These are phyloP conservation scores for Boletus pseudopeckii DNA, from an alignment of 768 basidiomycete species.

Conservation along the genomic window DNA sequence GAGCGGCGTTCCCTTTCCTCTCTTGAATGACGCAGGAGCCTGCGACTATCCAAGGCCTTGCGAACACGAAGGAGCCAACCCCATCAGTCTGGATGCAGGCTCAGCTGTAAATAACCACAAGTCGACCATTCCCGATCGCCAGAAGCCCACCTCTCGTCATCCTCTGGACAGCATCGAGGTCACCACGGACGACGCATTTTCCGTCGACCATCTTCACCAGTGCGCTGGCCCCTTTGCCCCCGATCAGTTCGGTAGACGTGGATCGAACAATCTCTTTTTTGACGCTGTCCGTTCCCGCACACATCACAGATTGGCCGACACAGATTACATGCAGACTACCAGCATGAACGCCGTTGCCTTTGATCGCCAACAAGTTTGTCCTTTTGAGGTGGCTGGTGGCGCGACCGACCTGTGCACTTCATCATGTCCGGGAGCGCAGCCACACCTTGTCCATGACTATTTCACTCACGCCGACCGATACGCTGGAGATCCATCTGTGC, in stretches of 20 bases:
- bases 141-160: slow-evolving; percentile 15
- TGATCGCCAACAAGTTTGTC: slow-evolving; percentile 24
- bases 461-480: slow-evolving; percentile 26
- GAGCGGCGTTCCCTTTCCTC: slow-evolving; percentile 23
- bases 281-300: slow-evolving; percentile 33
- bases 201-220: slow-evolving; percentile 15
- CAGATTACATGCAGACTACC: slow-evolving; percentile 17
- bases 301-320: slow-evolving; percentile 24
- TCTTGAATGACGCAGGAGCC: slow-evolving; percentile 23
- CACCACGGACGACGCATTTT: slow-evolving; percentile 8
- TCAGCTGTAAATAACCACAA: slow-evolving; percentile 9
- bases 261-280: slow-evolving; percentile 38
- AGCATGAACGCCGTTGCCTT: slow-evolving; percentile 19
- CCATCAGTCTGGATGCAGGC: slow-evolving; percentile 7
- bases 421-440: slow-evolving; percentile 22
- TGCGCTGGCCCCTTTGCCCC: slow-evolving; percentile 7
- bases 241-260: slow-evolving; percentile 32
- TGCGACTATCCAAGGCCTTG: slow-evolving; percentile 17
- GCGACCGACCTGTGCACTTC: slow-evolving; percentile 24
- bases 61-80: slow-evolving; percentile 21
- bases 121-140: slow-evolving; percentile 18
- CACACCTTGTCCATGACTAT: slow-evolving; percentile 25
- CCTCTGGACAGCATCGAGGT: slow-evolving; percentile 16
- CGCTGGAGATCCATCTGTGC: slow-evolving; percentile 20
- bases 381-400: slow-evolving; percentile 23